Evolutionary conservation across 371 early-diverging fungal species (phyloP).

Genomic region (Coemansia sp.): DNA sequence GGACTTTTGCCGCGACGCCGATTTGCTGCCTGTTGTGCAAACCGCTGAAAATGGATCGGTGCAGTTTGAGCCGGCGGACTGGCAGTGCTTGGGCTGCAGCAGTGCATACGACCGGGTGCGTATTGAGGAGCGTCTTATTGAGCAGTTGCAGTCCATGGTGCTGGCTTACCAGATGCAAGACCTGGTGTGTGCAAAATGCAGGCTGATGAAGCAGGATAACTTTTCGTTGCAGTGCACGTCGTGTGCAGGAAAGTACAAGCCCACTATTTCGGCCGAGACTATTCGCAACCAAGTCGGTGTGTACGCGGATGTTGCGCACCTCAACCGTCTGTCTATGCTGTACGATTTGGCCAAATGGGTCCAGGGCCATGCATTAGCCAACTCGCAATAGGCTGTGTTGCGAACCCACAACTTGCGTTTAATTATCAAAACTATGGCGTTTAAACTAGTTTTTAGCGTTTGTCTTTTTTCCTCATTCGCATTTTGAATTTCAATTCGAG

Average conservation of each 20-base stretch:
- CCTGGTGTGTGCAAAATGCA: slow-evolving; percentile 77
- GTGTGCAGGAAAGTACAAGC: slow-evolving; percentile 41
- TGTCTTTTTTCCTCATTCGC: neutral
- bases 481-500: no score
- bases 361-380: neutral
- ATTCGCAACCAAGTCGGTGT: slow-evolving; percentile 25
- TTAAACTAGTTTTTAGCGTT: neutral
- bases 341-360: slow-evolving; percentile 38
- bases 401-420: neutral
- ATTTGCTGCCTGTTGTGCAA: slow-evolving; percentile 55
- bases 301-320: slow-evolving; percentile 31
- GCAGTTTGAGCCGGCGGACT: slow-evolving; percentile 34
- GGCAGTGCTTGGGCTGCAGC: slow-evolving; percentile 68
- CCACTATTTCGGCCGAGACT: slow-evolving; percentile 7
- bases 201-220: slow-evolving; percentile 73
- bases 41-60: slow-evolving; percentile 28
- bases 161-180: slow-evolving; percentile 84
- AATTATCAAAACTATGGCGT: no score
- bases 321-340: slow-evolving; percentile 38
- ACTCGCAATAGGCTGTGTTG: neutral
- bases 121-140: slow-evolving; percentile 78
- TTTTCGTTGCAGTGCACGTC: slow-evolving; percentile 54
- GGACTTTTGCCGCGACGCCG: slow-evolving; percentile 84
- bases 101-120: slow-evolving; percentile 68
- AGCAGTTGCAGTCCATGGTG: slow-evolving; percentile 62